phyloP scores from a whole-genome alignment of 148 eudicot genomes.

The Rheum nobile region DNA sequence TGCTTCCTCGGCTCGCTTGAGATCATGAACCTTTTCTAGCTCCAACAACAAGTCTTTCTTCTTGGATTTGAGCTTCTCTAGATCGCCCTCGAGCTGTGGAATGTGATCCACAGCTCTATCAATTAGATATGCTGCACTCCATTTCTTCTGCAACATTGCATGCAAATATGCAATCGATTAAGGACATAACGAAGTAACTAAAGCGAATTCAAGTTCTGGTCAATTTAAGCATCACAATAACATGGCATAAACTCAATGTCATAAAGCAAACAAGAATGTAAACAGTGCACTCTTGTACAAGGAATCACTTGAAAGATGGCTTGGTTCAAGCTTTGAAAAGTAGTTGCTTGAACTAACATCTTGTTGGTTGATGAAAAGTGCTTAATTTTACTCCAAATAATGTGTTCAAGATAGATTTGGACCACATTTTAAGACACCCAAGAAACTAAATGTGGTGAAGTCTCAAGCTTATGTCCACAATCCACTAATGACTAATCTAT shows the following conservation, averaged over 20 bases:
- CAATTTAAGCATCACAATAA: background rate
- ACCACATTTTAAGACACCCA: too few species aligned
- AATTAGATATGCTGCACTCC: constrained; percentile 42
- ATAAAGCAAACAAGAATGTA: background rate
- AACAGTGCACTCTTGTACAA: background rate
- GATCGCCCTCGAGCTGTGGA: constrained; percentile 33
- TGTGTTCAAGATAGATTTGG: background rate
- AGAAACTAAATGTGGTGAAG: too few species aligned
- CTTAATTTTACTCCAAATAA: background rate
- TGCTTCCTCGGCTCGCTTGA: background rate
- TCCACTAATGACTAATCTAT: too few species aligned
- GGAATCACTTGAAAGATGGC: background rate
- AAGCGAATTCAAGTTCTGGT: too few species aligned
- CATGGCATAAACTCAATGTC: background rate
- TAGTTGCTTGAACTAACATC: background rate
- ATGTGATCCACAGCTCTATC: constrained; percentile 43
- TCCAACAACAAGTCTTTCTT: constrained; percentile 19
- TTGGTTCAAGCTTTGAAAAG: background rate
- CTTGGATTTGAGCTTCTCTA: constrained; percentile 22
- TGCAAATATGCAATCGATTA: background rate
- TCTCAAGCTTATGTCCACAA: too few species aligned
- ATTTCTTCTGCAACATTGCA: constrained; percentile 28
- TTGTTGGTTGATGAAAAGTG: background rate
- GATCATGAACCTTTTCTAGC: background rate
- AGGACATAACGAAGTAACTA: background rate